Conservation (phyloP, 2,329 filamentous ascomycete species). For the Magnaporthiopsis incrustans region DNA sequence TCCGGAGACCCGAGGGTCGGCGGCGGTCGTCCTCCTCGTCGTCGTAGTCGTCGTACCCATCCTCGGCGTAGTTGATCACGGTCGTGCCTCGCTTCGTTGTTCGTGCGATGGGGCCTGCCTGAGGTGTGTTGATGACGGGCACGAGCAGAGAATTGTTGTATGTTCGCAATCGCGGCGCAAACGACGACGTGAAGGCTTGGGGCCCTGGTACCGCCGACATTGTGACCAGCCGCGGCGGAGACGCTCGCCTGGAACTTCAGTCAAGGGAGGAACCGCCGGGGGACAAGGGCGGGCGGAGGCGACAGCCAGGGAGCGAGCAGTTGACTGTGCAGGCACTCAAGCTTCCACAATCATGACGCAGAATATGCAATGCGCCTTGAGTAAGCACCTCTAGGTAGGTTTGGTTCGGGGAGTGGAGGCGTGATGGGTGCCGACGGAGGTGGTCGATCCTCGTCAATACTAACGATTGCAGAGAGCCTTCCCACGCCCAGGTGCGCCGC, state of each 20-base stretch:
- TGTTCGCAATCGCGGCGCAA: conserved; percentile 79
- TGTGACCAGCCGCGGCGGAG: not conserved
- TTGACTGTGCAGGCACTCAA: not conserved
- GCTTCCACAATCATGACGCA: not conserved
- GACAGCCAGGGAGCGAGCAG: not conserved
- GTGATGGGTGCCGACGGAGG: not conserved
- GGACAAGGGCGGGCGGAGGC: too few species aligned
- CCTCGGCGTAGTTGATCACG: conserved; percentile 95
- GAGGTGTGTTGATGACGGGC: conserved; percentile 66
- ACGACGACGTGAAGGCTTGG: conserved; percentile 84
- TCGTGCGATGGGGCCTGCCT: conserved; percentile 60
- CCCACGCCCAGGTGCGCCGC: not conserved
- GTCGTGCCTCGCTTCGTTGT: conserved; percentile 97
- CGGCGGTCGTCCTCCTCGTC: conserved; percentile 72
- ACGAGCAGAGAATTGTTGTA: conserved; percentile 90
- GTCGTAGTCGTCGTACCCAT: conserved; percentile 76
- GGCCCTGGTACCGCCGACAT: conserved; percentile 36
- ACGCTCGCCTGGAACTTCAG: not conserved
- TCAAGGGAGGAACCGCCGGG: not conserved
- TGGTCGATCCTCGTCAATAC: not conserved
- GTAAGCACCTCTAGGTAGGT: not conserved
- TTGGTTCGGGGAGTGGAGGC: not conserved
- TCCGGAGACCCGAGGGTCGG: conserved; percentile 76
- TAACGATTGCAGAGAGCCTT: not conserved
- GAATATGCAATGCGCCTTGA: not conserved